Conservation (phyloP, 1,284 basidiomycete species). For the Cryptococcus wingfieldii region DNA sequence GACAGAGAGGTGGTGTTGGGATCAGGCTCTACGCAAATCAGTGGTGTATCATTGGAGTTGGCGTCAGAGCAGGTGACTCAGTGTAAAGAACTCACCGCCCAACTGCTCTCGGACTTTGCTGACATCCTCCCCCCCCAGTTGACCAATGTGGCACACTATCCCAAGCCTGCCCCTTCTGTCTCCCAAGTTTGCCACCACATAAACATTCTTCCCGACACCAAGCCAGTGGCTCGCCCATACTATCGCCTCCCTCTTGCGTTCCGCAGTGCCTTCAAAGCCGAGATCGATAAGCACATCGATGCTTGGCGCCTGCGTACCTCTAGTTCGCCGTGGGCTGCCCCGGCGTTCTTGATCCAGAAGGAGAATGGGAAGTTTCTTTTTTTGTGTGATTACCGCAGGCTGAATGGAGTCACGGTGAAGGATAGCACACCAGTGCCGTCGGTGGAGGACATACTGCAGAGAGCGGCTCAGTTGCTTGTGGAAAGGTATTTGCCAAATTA, state of each 20-base stretch:
- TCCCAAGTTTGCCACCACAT: background rate
- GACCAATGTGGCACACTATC: no score
- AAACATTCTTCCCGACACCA: background rate
- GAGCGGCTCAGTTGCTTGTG: background rate
- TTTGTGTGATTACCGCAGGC: background rate
- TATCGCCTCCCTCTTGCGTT: background rate
- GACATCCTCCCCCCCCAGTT: no score
- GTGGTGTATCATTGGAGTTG: no score
- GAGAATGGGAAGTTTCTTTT: background rate
- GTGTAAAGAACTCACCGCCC: no score
- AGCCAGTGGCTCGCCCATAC: background rate
- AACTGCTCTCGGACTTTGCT: no score
- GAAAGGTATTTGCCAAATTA: background rate
- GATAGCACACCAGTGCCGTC: background rate
- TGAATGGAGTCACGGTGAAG: background rate
- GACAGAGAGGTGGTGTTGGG: no score
- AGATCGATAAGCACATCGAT: background rate
- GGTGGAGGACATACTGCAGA: background rate
- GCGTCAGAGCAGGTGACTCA: no score
- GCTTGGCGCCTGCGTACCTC: background rate
- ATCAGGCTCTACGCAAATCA: no score
- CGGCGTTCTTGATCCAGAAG: background rate
- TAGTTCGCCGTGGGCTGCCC: background rate
- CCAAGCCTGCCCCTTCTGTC: background rate
- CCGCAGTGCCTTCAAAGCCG: background rate